Evolutionary conservation across 2,329 filamentous ascomycete genomes (phyloP).

Genomic region (Colletotrichum abscissum): DNA sequence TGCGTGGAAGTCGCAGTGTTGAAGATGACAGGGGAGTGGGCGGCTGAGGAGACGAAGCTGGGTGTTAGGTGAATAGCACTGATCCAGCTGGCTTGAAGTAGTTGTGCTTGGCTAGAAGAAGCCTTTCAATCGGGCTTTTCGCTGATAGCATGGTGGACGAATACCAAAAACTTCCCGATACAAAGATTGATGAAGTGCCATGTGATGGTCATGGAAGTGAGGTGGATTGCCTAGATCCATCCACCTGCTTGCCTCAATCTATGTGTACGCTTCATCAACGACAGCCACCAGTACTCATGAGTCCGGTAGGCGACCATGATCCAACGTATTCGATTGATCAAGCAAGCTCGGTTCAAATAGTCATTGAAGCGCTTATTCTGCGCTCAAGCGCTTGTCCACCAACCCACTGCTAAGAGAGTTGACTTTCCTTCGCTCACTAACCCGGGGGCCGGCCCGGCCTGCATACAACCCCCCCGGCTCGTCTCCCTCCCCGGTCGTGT

Average conservation of each 20-base stretch:
- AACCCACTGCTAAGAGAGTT: background rate
- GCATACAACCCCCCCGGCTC: background rate
- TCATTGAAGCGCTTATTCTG: too few species aligned
- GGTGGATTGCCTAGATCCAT: background rate
- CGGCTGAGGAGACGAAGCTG: background rate
- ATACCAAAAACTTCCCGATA: background rate
- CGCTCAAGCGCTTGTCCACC: background rate
- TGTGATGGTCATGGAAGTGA: background rate
- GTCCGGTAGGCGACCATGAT: background rate
- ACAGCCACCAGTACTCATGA: background rate
- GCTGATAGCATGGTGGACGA: background rate
- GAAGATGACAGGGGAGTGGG: background rate
- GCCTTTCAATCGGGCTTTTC: background rate
- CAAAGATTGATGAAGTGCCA: background rate
- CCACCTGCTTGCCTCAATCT: too few species aligned
- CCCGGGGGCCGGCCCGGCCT: too few species aligned
- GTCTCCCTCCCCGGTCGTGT: too few species aligned
- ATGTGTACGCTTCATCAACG: too few species aligned
- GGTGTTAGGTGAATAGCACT: background rate
- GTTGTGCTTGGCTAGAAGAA: background rate
- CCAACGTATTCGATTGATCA: background rate
- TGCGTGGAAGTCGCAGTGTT: background rate
- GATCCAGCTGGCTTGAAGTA: background rate
- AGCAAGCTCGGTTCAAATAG: background rate
- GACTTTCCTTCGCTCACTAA: background rate